Evolutionary conservation across 345 rosid genomes (phyloP).

Genomic region (Capsella bursapastoris): DNA sequence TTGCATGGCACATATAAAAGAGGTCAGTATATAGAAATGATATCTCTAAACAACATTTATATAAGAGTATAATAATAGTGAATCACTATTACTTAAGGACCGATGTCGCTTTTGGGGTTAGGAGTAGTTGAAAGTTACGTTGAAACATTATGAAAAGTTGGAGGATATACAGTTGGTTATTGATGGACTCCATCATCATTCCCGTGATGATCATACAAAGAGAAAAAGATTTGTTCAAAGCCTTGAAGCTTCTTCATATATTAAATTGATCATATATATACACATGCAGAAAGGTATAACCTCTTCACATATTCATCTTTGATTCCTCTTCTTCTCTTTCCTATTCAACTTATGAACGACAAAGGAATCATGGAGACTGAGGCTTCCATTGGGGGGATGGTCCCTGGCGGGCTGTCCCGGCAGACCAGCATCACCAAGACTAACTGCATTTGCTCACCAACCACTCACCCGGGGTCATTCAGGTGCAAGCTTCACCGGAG

Average conservation of each 20-base stretch:
- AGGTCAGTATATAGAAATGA: neutral
- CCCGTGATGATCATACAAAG: constrained; percentile 29
- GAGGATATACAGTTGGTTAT: constrained; percentile 29
- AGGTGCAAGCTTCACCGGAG: constrained; percentile 38
- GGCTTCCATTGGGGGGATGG: neutral
- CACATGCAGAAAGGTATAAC: neutral
- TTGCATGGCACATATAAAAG: neutral
- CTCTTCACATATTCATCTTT: neutral
- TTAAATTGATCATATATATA: neutral
- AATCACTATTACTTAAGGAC: constrained; percentile 13
- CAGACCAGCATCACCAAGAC: constrained; percentile 38
- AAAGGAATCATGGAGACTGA: constrained; percentile 20
- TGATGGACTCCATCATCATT: constrained; percentile 35
- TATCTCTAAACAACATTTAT: neutral
- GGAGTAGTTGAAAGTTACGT: constrained; percentile 29
- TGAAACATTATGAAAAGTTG: constrained; percentile 30
- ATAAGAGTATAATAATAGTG: constrained; percentile 12
- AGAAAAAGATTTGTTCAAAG: neutral
- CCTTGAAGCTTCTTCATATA: constrained; percentile 23
- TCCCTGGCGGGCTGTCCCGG: constrained; percentile 26
- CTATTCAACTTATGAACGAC: constrained; percentile 21
- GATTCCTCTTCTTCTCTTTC: neutral
- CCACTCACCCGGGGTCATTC: constrained; percentile 39
- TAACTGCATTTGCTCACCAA: constrained; percentile 38
- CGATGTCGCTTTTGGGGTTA: constrained; percentile 8